Base-by-base conservation (phyloP, 1,284 basidiomycete genomes). In the Veloboletus limbatus region DNA sequence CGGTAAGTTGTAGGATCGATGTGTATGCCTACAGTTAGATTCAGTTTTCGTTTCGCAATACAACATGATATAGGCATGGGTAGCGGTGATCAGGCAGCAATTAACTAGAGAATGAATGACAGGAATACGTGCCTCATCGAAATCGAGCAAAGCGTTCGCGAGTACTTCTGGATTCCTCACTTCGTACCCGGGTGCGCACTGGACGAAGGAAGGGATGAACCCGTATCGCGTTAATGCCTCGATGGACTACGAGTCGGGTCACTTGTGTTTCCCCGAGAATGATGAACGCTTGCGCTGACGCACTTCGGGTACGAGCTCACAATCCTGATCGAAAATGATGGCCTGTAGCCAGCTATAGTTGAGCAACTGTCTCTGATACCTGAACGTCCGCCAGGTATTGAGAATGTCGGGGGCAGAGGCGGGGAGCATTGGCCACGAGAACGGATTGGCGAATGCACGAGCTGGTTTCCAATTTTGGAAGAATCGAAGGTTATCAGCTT, bases 271-370 rank as follows among this genome's bases (percentile, higher is more conserved):
- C 9, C 26, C 7, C 7, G 38, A 6, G 14, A 36, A 37, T 18
- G 21, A 42, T 9, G n/a, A 21, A 34, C 17, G 26, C 18, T 0
- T 21, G 20, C 13, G 28, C 11, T 7, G 43, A 48, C 60, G 27
- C 28, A 58, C 60, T 40, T 60, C 32, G 14, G 37, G 22, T 6
- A 35, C 24, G 17, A 62, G 57, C 17, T 54, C 38, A 18, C 60
- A 62, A 11, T 47, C 53, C 26, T 66, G 61, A 36, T 62, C 62
- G 18, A 63, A 39, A 43, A 55, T 46, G 10, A 63, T 34, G 18
- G 59, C 56, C 36, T 66, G 64, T 13, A 67, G 26, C 65, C 59
- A 67, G 25, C 46, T 49, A 36, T 65, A 65, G 30, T 63, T 67
- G 34, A 63, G 47, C 3, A 67, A 42, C 30, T 66, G 63, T 21